Evolutionary conservation across 768 basidiomycete species (phyloP).

Genomic region (Rhizopogon salebrosus): DNA sequence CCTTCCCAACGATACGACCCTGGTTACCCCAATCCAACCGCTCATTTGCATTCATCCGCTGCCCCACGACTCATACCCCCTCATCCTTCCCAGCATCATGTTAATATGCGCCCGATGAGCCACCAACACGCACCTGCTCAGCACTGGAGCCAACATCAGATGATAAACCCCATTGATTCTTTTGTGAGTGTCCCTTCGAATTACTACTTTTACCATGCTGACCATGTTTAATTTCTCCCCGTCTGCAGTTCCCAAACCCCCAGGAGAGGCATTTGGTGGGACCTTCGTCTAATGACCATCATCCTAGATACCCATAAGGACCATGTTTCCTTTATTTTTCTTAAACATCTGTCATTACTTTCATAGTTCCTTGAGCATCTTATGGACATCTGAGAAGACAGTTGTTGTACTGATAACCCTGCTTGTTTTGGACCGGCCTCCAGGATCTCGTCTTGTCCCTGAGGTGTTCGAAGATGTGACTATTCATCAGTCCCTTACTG

Average conservation of each 20-base stretch:
- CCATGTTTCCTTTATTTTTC: slow-evolving; percentile 23
- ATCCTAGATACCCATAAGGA: slow-evolving; percentile 48
- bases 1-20: slow-evolving; percentile 50
- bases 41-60: slow-evolving; percentile 25
- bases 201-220: slow-evolving; percentile 1
- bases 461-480: slow-evolving; percentile 37
- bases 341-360: slow-evolving; percentile 37
- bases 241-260: slow-evolving; percentile 30
- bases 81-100: slow-evolving; percentile 24
- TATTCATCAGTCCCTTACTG: slow-evolving; percentile 39
- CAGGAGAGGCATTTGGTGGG: slow-evolving; percentile 49
- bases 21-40: slow-evolving; percentile 33
- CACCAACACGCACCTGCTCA: slow-evolving; percentile 37
- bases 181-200: slow-evolving; percentile 45
- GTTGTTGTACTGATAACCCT: slow-evolving; percentile 37
- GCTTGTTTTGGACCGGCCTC: slow-evolving; percentile 34
- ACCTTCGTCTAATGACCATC: slow-evolving; percentile 42
- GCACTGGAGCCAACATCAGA: slow-evolving; percentile 49
- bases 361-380: slow-evolving; percentile 40
- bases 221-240: slow-evolving; percentile 13
- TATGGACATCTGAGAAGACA: slow-evolving; percentile 42
- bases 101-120: slow-evolving; percentile 46
- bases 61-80: slow-evolving; percentile 35
- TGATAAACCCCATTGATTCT: slow-evolving; percentile 53
- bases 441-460: slow-evolving; percentile 30